Percentiles rank a stretch among this genome's conserved stretches.
Conservation (phyloP, 495 filamentous ascomycete species). For the Neurospora sp. region DNA sequence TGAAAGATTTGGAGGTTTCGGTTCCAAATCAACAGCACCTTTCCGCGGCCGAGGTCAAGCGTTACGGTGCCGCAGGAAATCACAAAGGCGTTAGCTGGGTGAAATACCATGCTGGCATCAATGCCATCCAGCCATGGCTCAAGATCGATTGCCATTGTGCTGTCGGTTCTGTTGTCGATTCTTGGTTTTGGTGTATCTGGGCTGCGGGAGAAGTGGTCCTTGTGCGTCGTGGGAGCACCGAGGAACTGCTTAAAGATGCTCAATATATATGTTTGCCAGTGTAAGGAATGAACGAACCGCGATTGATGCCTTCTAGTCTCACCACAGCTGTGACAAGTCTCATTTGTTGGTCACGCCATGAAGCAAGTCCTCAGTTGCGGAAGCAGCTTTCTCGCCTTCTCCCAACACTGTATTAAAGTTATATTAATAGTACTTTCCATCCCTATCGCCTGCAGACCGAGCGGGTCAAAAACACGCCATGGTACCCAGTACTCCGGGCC, state of each 20-base stretch:
- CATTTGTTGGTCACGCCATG: neutral
- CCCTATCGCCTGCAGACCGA: neutral
- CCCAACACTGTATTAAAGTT: neutral
- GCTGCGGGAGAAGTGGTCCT: neutral
- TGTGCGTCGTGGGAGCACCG: neutral
- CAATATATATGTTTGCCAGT: neutral
- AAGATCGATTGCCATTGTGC: neutral
- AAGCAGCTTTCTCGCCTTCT: neutral
- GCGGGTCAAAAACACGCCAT: neutral
- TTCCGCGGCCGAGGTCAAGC: conserved; percentile 23
- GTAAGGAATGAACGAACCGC: neutral
- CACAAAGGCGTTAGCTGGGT: conserved; percentile 26
- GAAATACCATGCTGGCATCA: conserved; percentile 21
- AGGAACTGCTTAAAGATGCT: neutral
- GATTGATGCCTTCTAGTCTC: neutral
- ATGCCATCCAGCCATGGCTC: conserved; percentile 13
- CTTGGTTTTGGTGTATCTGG: neutral
- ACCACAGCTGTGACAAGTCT: neutral
- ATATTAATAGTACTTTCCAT: neutral
- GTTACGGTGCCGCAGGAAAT: conserved; percentile 39
- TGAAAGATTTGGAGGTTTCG: conserved; percentile 33
- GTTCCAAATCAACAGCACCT: conserved; percentile 33
- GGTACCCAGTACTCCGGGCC: neutral
- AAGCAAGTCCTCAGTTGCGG: neutral
- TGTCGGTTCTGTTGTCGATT: neutral